Base-by-base conservation (phyloP, 108 stramenopile species). In the Parietichytrium sp. region DNA sequence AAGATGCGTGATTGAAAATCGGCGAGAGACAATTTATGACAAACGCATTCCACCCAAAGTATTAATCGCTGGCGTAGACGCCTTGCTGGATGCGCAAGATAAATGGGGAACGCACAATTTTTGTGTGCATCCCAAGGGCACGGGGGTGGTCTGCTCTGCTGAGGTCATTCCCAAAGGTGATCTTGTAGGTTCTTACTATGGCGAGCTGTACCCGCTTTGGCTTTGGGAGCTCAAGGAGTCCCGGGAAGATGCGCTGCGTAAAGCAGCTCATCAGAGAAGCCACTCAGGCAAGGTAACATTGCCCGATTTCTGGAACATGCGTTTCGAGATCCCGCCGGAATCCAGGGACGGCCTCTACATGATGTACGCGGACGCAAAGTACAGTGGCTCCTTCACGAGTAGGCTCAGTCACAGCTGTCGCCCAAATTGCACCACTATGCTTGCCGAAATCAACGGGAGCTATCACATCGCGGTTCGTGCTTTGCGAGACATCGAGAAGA, bases 351-450 rank as follows among this genome's bases (percentile, higher is more conserved):
- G 86, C 25, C 93, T 97, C 3, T 45, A 33, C 10, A 72, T 72
- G 23, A 33, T 72, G 23, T 72, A 72, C 20, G 94, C 97, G 54
- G 98, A 98, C 86, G 96, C 98, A 47, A 98, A 96, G 8, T 85
- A 89, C 78, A 82, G 86, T 49, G 98, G 98, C 31, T 92, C 93
- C 42, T 89, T 93, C 72, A 96, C 93, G 3, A 84, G 98, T 29
- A 97, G 95, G 81, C 94, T 96, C 77, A 98, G 97, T 88, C 98
- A 98, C 85, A 93, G 92, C 86, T 98, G 98, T 84, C 89, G 88
- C 42, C 98, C 98, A 10, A 97, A 96, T 83, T 95, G 94, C 83
- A 85, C 89, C 38, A 92, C 95, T 49, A 94, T 92, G 84, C 91
- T 94, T 79, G 89, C 96, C 26, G 81, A 91, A 36, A 90, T 93